These are phyloP conservation scores for Mortierella sp. DNA, from an alignment of 371 early-diverging fungal species.

Conservation along the genomic window DNA sequence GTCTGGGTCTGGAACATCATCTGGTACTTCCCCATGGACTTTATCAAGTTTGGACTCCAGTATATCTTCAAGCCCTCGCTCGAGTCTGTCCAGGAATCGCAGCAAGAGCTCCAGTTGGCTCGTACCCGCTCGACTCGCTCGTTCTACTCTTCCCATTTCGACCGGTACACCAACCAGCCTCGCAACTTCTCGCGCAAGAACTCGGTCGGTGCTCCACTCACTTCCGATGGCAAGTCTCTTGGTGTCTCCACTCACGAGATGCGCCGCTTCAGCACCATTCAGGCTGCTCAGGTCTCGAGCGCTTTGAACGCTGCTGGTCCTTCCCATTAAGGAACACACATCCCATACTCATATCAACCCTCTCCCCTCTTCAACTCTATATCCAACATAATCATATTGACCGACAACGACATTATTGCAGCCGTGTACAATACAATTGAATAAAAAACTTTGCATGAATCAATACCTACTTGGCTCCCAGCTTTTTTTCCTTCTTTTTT, in stretches of 20 bases:
- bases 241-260: slow-evolving; percentile 59
- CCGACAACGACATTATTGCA: too few species aligned
- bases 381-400: too few species aligned
- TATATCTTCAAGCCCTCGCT: slow-evolving; percentile 62
- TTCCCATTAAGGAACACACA: slow-evolving; percentile 16
- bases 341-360: too few species aligned
- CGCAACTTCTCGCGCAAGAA: slow-evolving; percentile 62
- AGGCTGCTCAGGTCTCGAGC: slow-evolving; percentile 61
- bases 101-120: slow-evolving; percentile 56
- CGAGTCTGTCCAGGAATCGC: slow-evolving; percentile 55
- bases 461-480: too few species aligned
- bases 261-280: slow-evolving; percentile 66
- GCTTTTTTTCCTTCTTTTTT: too few species aligned
- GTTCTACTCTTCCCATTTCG: slow-evolving; percentile 64
- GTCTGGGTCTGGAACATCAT: slow-evolving; percentile 84
- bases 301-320: slow-evolving; percentile 46
- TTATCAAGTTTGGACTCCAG: slow-evolving; percentile 80
- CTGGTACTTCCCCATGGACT: slow-evolving; percentile 80
- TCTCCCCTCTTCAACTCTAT: too few species aligned
- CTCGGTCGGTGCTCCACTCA: slow-evolving; percentile 56
- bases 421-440: too few species aligned
- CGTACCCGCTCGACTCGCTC: slow-evolving; percentile 66
- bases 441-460: too few species aligned
- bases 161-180: slow-evolving; percentile 55
- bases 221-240: slow-evolving; percentile 60